Evolutionary conservation across 805 yeast species (phyloP).

Genomic region (Saccharomycopsis microspora): DNA sequence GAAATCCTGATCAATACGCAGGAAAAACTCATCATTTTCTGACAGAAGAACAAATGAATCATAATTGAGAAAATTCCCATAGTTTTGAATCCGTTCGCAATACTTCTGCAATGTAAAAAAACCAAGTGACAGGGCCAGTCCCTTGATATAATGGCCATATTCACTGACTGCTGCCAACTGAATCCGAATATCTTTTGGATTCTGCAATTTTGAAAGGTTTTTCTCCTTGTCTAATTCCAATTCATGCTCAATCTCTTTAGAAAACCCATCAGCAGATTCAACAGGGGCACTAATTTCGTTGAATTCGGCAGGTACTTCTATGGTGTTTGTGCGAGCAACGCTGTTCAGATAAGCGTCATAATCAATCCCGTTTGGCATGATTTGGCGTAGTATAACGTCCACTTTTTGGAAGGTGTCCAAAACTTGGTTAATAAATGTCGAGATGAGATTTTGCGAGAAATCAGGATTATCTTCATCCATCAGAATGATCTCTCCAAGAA

Average conservation of each 20-base stretch:
- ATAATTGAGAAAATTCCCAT: conserved; percentile 34
- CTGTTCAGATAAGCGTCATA: conserved; percentile 7
- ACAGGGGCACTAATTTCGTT: conserved; percentile 4
- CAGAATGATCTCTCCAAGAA: conserved; percentile 74
- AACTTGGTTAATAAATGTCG: conserved; percentile 86
- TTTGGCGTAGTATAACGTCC: conserved; percentile 35
- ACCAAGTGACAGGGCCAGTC: conserved; percentile 92
- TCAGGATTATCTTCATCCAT: conserved; percentile 98
- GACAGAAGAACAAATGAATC: conserved; percentile 9
- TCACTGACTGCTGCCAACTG: conserved; percentile 51
- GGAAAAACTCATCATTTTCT: conserved; percentile 11
- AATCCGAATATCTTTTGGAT: conserved; percentile 15
- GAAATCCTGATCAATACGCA: conserved; percentile 7
- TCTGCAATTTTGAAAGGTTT: conserved; percentile 6
- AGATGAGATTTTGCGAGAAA: conserved; percentile 66
- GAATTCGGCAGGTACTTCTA: conserved; percentile 14
- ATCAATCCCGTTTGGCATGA: conserved; percentile 11
- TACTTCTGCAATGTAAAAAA: conserved; percentile 69
- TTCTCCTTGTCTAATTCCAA: conserved; percentile 26
- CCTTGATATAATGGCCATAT: conserved; percentile 88
- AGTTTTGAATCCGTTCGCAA: conserved; percentile 89
- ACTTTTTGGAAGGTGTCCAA: conserved; percentile 66
- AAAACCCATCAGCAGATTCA: background rate
- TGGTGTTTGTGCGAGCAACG: conserved; percentile 3
- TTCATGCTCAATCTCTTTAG: conserved; percentile 17